Percentiles rank a stretch among this genome's conserved stretches.
phyloP scores from a whole-genome alignment of 129 eudicot species.

The Rutidosis leptorrhynchoides region DNA sequence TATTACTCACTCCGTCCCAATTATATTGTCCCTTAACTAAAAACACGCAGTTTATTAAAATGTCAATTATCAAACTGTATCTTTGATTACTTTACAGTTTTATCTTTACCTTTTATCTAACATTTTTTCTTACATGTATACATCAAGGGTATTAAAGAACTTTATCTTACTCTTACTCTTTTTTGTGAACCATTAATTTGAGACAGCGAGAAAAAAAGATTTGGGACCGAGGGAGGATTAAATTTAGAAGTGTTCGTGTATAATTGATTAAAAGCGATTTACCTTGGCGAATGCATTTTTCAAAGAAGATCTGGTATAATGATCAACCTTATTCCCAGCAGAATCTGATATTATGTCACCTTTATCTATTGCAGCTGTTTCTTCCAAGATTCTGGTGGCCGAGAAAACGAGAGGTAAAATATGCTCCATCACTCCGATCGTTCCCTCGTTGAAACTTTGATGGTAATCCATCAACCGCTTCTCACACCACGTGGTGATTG shows the following conservation, averaged over 20 bases:
- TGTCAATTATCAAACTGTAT: too few relatives aligned
- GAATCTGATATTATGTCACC: constrained; percentile 36
- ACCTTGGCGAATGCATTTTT: constrained; percentile 75
- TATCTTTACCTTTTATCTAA: too few relatives aligned
- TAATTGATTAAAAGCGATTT: background rate
- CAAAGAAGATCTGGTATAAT: constrained; percentile 65
- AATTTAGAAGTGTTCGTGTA: background rate
- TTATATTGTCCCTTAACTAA: too few relatives aligned
- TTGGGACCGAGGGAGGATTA: too few relatives aligned
- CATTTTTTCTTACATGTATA: too few relatives aligned
- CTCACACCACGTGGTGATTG: constrained; percentile 67
- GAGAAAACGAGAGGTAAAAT: constrained; percentile 61
- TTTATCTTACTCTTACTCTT: too few relatives aligned
- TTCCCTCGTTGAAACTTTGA: constrained; percentile 32
- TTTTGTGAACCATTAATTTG: too few relatives aligned
- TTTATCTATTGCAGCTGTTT: constrained; percentile 43
- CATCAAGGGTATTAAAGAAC: too few relatives aligned
- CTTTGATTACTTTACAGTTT: too few relatives aligned
- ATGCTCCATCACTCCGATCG: constrained; percentile 51
- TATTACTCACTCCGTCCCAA: too few relatives aligned
- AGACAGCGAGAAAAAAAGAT: too few relatives aligned
- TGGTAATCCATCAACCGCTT: constrained; percentile 68
- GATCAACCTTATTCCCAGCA: constrained; percentile 62
- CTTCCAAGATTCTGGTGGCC: constrained; percentile 58
- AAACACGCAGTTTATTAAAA: too few relatives aligned